A percentile compares a stretch with the other conserved stretches of the same genome.
phyloP scores from a whole-genome alignment of 2,329 filamentous ascomycete genomes.

The Diaporthe sp. region DNA sequence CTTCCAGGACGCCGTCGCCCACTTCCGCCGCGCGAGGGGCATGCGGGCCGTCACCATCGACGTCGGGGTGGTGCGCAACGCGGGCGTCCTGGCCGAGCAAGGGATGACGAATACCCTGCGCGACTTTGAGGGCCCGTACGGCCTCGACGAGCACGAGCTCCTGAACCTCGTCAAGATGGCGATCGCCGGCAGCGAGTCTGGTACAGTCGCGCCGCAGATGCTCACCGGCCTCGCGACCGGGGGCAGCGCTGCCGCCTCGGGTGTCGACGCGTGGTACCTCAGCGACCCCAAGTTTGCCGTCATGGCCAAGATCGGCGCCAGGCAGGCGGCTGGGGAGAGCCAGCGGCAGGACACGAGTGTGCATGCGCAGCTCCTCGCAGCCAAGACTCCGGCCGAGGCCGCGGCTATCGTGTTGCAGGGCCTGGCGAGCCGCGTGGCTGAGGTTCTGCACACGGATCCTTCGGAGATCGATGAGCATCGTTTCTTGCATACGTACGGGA shows the following conservation, averaged over 20 bases:
- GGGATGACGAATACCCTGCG: neutral
- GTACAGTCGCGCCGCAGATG: neutral
- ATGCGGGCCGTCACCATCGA: constrained; percentile 45
- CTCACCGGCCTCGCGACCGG: neutral
- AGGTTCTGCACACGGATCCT: neutral
- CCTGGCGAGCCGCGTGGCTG: neutral
- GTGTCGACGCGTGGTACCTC: constrained; percentile 1
- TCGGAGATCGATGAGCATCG: constrained; percentile 1
- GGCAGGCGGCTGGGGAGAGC: neutral
- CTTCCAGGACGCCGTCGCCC: constrained; percentile 52
- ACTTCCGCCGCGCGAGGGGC: constrained; percentile 40
- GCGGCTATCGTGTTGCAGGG: neutral
- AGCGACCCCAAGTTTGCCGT: neutral
- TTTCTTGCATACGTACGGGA: neutral
- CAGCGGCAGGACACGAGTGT: neutral
- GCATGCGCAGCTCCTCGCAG: neutral
- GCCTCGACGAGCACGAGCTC: neutral
- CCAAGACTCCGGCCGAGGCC: neutral
- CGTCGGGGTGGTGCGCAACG: constrained; percentile 45
- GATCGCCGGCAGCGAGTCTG: neutral
- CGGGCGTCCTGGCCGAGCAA: constrained; percentile 45
- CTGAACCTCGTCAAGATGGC: neutral
- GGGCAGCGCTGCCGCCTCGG: neutral
- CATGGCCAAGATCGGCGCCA: neutral
- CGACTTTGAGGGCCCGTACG: neutral